A percentile compares a stretch with the other conserved stretches of the same genome.
phyloP scores from a whole-genome alignment of 345 rosid genomes.

The Gossypioides kirkii region DNA sequence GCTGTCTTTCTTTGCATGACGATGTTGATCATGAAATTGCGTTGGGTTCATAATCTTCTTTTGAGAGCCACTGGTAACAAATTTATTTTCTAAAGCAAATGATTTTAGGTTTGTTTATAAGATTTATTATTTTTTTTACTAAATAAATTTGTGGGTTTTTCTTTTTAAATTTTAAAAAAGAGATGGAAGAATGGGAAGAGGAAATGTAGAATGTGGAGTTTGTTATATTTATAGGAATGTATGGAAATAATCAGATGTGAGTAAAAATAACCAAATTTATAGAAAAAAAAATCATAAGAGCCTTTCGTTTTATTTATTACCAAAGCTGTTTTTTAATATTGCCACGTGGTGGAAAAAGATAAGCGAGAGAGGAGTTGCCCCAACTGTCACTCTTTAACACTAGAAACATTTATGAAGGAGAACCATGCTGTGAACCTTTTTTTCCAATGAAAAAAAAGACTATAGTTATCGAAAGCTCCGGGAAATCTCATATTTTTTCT shows the following conservation, averaged over 20 bases:
- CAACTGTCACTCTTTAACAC: neutral
- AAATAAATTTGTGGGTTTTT: neutral
- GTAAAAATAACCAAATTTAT: neutral
- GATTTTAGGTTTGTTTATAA: neutral
- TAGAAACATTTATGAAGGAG: neutral
- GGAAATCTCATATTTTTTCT: neutral
- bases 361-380: neutral
- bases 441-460: neutral
- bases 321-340: neutral
- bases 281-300: neutral
- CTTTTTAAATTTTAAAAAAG: neutral
- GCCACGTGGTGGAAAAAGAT: neutral
- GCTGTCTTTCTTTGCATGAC: conserved; percentile 12
- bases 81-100: neutral
- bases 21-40: conserved; percentile 15
- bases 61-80: neutral
- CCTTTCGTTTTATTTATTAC: neutral
- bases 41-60: conserved; percentile 30
- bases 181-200: neutral
- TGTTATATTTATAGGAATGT: neutral
- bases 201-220: neutral
- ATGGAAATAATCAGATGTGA: neutral
- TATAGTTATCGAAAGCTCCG: neutral
- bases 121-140: neutral
- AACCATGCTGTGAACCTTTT: neutral